Evolutionary conservation across 2,329 filamentous ascomycete genomes (phyloP), one percentile per base, ranked within the genome.

Genomic region (Aureobasidium sp.): DNA sequence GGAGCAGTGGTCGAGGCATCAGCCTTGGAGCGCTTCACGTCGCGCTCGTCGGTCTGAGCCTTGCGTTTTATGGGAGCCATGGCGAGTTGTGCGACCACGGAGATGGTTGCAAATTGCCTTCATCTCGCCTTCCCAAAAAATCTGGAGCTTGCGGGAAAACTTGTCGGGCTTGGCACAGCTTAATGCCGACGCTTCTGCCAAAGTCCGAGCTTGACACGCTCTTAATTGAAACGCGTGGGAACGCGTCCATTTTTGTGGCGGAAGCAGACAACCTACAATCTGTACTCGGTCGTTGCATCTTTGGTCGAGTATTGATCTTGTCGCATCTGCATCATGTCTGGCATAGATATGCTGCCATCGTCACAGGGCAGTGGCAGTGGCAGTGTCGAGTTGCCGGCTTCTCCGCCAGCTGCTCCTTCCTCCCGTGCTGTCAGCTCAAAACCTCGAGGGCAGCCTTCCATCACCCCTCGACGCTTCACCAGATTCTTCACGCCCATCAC

Each of bases 381-480:
- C 62, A 61, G 59, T 57, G 67, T 60, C 61, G 62, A 64, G 14
- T 49, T 60, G 12, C 62, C 65, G 40, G 71, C 69, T 42, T 68
- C 70, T 51, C 67, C 69, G 39, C 64, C 64, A 57, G 56, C 60
- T 38, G 57, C 70, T 24, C 38, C 64, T 27, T 37, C 63, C 30
- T 57, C 65, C 8, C 29, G 16, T 12, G 51, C 30, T 21, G 42
- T 32, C 10, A 64, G 57, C 60, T 62, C 63, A 44, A 76, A 75
- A 59, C 68, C 66, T 32, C 74, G 66, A 58, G 72, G 70, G 55
- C 70, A 72, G 27, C 74, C 74, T 5, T 74, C 73, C 24, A 74
- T 77, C 58, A 77, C 74, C 1, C 74, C 74, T 6, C 74, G 74
- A 60, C 69, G 74, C 54, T 76, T 77, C 64, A 74, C 64, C 42